Base-by-base conservation (phyloP, 257 asterid genomes). In the Ilex aquifolium region DNA sequence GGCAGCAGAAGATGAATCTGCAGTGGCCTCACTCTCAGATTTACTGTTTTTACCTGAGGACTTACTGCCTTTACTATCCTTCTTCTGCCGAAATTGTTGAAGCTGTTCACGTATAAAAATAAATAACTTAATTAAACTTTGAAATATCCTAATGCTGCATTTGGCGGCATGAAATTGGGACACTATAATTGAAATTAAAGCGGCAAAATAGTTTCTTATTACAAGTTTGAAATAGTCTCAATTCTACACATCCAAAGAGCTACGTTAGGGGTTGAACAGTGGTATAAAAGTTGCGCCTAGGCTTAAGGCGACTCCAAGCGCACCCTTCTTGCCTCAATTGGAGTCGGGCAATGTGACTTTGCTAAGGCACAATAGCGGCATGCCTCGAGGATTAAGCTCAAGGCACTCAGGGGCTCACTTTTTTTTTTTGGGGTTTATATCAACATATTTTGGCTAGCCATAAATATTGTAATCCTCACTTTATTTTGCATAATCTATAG, bases 1-100 rank as follows among this genome's bases (percentile, higher is more conserved):
- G 40, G 73, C 71, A 68, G 71, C 62, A 53, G 57, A 53, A 3
- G 31, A 15, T 53, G 30, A 4, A 65, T 65, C 78, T 30, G 64
- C 72, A 32, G 71, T 57, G 27, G 71, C 64, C 71, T 78, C 90
- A 60, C 60, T 72, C 59, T 83, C 91, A 32, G 95, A 74, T 82
- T 75, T 92, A 71, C 82, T 74, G 57, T 82, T 64, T 75, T 85
- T 88, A 61, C 80, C 69, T 2, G 84, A 74, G 36, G 85, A 60
- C 61, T 84, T 88, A 62, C 88, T 76, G 61, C 93, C 96, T 82
- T 85, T 92, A 65, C 58, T 74, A 68, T 86, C 95, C 75, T 88
- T 91, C 84, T 87, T 89, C 84, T 92, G 88, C 80, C 98, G 81
- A 74, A 72, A 92, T 77, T 92, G 96, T 76, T 92, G 95, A 71